Evolutionary conservation across 2,329 filamentous ascomycete genomes (phyloP), one percentile per base, ranked within the genome.

Genomic region (Diaporthe helianthi): DNA sequence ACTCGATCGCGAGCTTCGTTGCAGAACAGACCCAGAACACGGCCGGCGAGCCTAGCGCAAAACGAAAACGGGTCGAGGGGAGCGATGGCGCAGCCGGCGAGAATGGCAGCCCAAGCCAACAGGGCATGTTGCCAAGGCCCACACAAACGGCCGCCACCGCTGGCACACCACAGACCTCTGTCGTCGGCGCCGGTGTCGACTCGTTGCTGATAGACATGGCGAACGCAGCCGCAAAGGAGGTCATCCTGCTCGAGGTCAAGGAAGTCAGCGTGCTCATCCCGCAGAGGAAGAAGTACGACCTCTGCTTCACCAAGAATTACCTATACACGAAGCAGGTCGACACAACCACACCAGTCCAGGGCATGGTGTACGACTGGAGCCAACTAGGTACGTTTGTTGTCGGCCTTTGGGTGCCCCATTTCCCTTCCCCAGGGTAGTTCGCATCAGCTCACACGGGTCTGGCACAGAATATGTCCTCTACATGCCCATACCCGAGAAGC

Each of bases 221-320:
- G 12, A 71, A 71, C 29, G 82, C 82, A 61, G 82, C 85, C 0
- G 80, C 81, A 1, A 79, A 81, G 7, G 87, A 90, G 73, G 74
- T 81, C 8, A 79, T 90, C 0, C 78, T 90, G 31, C 80, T 91
- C 22, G 86, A 86, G 72, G 82, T 91, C 70, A 89, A 89, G 77
- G 89, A 91, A 53, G 88, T 92, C 24, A 91, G 89, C 0, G 83
- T 91, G n/a, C 86, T 88, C 0, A 83, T 90, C 4, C 90, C 90
- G 0, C 87, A 89, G 79, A 83, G 90, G 72, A 92, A 92, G 79
- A 92, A 91, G 78, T 88, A 88, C 73, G 87, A 89, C 72, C 77
- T 92, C 10, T 89, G 87, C 77, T 86, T 91, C 71, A 91, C 89
- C 2, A 79, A 83, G 7, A 83, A 83, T 70, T 86, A 87, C 72